A percentile compares a stretch with the other conserved stretches of the same genome.
These are phyloP conservation scores for Lobulomyces angularis DNA, from an alignment of 192 early-diverging fungal genomes.

Conservation along the genomic window DNA sequence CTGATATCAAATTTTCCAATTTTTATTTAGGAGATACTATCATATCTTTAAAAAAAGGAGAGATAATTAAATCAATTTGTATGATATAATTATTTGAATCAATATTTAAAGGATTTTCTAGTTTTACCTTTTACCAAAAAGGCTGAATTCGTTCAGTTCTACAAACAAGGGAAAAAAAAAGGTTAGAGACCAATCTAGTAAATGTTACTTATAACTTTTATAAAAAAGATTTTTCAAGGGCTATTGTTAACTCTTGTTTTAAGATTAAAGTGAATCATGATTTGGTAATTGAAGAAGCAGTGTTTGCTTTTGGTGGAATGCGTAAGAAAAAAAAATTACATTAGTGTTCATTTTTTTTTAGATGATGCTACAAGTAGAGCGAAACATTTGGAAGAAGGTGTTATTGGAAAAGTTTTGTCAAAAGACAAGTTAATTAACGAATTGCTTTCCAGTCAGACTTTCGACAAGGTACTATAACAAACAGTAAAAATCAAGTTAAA, in stretches of 20 bases:
- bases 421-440: no score
- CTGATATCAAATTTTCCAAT: slow-evolving; percentile 45
- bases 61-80: slow-evolving; percentile 54
- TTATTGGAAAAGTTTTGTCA: no score
- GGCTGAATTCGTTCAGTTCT: slow-evolving; percentile 54
- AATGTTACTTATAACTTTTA: no score
- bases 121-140: slow-evolving; percentile 47
- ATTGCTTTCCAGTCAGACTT: no score
- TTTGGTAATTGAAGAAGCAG: slow-evolving; percentile 36
- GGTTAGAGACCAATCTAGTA: no score
- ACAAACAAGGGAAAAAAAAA: slow-evolving; percentile 80
- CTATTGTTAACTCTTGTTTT: slow-evolving; percentile 70
- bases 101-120: slow-evolving; percentile 2
- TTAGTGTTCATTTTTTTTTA: no score
- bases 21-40: slow-evolving; percentile 77
- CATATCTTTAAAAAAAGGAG: slow-evolving; percentile 48
- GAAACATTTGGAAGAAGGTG: no score
- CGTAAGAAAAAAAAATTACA: no score
- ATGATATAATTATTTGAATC: slow-evolving; percentile 10
- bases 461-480: no score
- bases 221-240: slow-evolving; percentile 78
- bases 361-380: no score
- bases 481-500: no score
- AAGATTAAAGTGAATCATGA: slow-evolving; percentile 37
- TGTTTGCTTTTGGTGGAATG: slow-evolving; percentile 75